Percentiles rank a stretch among this genome's conserved stretches.
Evolutionary conservation across 2,329 filamentous ascomycete genomes (phyloP).

Genomic region (Colletotrichum endophyticum): DNA sequence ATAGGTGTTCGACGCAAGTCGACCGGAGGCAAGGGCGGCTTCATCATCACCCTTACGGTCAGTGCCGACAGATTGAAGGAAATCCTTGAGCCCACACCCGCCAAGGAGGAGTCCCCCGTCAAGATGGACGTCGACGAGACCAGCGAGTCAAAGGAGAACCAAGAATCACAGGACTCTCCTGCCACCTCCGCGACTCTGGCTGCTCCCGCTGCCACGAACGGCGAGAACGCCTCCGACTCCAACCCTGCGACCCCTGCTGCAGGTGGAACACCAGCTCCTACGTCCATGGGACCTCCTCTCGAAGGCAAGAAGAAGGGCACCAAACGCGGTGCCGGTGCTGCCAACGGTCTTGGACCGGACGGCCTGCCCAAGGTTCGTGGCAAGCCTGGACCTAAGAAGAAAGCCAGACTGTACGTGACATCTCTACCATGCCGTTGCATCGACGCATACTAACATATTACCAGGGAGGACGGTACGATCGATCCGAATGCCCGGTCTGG

Average conservation of each 20-base stretch:
- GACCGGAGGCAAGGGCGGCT: constrained; percentile 25
- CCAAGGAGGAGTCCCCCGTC: constrained; percentile 49
- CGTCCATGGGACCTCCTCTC: constrained; percentile 63
- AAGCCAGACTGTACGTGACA: constrained; percentile 82
- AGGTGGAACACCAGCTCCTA: constrained; percentile 59
- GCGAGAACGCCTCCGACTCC: constrained; percentile 64
- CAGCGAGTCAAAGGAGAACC: constrained; percentile 33
- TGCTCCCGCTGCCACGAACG: constrained; percentile 47
- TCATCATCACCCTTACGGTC: constrained; percentile 59
- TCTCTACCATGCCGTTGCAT: not conserved
- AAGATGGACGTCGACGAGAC: constrained; percentile 33
- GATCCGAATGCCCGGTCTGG: constrained; percentile 56
- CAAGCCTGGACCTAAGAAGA: constrained; percentile 97
- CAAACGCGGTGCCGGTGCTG: constrained; percentile 70
- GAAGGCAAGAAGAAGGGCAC: constrained; percentile 78
- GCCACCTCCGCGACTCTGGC: constrained; percentile 44
- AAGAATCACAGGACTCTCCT: constrained; percentile 49
- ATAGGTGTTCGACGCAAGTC: constrained; percentile 22
- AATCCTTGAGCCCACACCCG: constrained; percentile 48
- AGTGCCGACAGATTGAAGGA: constrained; percentile 54
- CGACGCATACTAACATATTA: not conserved
- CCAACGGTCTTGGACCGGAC: constrained; percentile 66
- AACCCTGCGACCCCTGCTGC: constrained; percentile 63
- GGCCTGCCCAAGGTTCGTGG: constrained; percentile 72
- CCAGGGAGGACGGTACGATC: constrained; percentile 67